These are phyloP conservation scores for Pholiota molesta DNA, from an alignment of 768 basidiomycete genomes.

Conservation along the genomic window DNA sequence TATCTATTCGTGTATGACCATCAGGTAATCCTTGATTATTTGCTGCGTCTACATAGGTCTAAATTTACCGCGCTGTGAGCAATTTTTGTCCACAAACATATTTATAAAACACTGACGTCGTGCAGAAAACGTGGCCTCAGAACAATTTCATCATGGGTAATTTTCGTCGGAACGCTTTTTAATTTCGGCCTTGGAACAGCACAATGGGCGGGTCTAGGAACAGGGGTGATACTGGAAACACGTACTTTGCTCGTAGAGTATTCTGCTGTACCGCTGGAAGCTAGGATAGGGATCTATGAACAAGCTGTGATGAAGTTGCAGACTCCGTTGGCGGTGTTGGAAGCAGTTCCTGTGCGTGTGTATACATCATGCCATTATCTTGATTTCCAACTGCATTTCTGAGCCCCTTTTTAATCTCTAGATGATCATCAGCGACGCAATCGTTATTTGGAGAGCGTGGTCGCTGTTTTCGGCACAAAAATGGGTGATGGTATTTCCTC, in stretches of 20 bases:
- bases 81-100: neutral
- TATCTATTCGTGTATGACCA: neutral
- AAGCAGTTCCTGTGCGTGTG: neutral
- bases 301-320: neutral
- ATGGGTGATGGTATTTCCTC: neutral
- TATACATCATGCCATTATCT: neutral
- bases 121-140: neutral
- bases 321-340: neutral
- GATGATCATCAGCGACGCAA: constrained; percentile 1
- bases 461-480: neutral
- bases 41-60: neutral
- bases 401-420: neutral
- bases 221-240: neutral
- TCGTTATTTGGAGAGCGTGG: neutral
- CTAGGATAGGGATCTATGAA: neutral
- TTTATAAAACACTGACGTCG: neutral
- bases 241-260: neutral
- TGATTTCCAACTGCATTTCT: neutral
- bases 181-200: neutral
- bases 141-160: neutral
- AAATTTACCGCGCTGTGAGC: neutral
- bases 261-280: neutral
- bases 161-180: neutral
- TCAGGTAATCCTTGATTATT: neutral
- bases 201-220: neutral